Conservation (phyloP, 345 rosid species). For the Cochlearia excelsa region DNA sequence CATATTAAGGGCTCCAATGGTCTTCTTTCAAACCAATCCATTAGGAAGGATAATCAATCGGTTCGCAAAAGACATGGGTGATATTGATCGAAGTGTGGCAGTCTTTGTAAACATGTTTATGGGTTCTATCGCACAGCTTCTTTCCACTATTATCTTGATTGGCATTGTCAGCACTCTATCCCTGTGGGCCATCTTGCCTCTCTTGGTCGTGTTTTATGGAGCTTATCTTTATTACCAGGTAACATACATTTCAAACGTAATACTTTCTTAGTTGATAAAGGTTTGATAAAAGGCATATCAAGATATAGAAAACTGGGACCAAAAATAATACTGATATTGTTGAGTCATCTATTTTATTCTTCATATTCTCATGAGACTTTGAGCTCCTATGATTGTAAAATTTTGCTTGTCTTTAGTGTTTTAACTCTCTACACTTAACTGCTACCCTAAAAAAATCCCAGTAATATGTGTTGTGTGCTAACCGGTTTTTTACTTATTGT, state of each 20-base stretch:
- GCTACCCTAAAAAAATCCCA: not conserved
- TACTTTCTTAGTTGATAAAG: constrained; percentile 1
- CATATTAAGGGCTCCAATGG: constrained; percentile 95
- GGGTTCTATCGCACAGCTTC: constrained; percentile 78
- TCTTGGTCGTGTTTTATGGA: constrained; percentile 81
- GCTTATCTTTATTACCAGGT: constrained; percentile 97
- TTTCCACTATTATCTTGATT: constrained; percentile 86
- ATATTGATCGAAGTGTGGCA: constrained; percentile 87
- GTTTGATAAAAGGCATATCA: not conserved
- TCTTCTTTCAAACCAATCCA: constrained; percentile 95
- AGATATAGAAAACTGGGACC: constrained; percentile 9
- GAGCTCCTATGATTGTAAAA: not conserved
- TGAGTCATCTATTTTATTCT: not conserved
- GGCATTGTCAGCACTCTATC: constrained; percentile 98
- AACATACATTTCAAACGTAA: constrained; percentile 18
- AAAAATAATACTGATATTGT: constrained; percentile 5
- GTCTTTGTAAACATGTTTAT: constrained; percentile 70
- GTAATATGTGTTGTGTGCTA: constrained; percentile 6
- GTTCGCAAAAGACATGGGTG: constrained; percentile 96
- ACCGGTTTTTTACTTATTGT: constrained; percentile 25
- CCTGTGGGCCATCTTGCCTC: constrained; percentile 97
- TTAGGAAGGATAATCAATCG: constrained; percentile 91
- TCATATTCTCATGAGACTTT: not conserved
- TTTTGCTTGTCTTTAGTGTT: constrained; percentile 12
- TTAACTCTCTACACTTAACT: not conserved